Evolutionary conservation across 2,329 filamentous ascomycete species (phyloP).

Genomic region (Cyanodermella asteris): DNA sequence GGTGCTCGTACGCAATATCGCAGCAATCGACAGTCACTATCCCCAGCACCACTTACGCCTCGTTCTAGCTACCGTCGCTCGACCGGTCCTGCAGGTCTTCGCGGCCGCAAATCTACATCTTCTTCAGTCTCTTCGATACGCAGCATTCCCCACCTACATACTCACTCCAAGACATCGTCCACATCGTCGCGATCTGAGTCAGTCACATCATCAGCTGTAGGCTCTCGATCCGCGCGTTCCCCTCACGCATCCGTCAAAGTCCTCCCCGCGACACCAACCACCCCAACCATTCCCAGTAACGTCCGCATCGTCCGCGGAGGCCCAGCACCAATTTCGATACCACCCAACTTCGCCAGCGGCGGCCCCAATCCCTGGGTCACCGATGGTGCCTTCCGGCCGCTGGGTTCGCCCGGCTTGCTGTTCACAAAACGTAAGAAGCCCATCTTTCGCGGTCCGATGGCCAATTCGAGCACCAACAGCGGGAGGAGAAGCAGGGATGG

Average conservation of each 20-base stretch:
- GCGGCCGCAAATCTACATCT: constrained; percentile 85
- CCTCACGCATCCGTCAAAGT: constrained; percentile 87
- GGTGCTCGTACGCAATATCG: constrained; percentile 14
- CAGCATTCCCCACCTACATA: constrained; percentile 71
- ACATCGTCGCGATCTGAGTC: constrained; percentile 61
- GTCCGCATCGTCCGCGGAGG: constrained; percentile 56
- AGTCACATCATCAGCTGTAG: constrained; percentile 6
- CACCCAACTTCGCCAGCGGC: no score
- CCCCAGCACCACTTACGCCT: constrained; percentile 71
- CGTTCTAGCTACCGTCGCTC: constrained; percentile 67
- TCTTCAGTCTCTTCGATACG: constrained; percentile 86
- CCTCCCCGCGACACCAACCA: constrained; percentile 62
- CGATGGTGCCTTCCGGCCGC: constrained; percentile 34
- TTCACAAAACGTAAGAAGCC: constrained; percentile 68
- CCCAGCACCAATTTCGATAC: constrained; percentile 22
- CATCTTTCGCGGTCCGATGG: constrained; percentile 61
- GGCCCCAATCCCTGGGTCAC: constrained; percentile 17
- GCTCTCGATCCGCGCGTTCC: constrained; percentile 33
- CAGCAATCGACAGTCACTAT: constrained; percentile 34
- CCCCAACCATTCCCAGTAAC: constrained; percentile 56
- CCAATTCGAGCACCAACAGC: constrained; percentile 10
- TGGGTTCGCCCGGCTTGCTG: constrained; percentile 33
- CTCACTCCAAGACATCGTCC: constrained; percentile 84
- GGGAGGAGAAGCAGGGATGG: constrained; percentile 16
- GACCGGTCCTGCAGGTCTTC: constrained; percentile 59